Conservation (phyloP, 202 grass and related monocot genomes). For the Tripidium arundinaceum region DNA sequence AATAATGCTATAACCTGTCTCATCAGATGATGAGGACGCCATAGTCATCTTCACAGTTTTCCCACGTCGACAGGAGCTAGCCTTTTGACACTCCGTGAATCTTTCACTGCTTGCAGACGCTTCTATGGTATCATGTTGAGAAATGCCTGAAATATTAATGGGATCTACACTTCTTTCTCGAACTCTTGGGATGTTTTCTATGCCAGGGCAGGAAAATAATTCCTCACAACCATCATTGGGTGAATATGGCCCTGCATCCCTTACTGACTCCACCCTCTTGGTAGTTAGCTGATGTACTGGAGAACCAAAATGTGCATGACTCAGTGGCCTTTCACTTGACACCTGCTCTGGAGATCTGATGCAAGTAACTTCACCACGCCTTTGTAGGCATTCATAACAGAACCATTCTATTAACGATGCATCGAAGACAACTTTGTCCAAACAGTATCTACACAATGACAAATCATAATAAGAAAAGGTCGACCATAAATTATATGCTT, state of each 20-base stretch:
- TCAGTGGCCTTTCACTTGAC: neutral
- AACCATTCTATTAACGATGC: conserved; percentile 26
- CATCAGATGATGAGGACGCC: neutral
- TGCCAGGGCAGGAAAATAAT: neutral
- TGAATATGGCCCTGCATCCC: neutral
- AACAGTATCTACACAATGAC: conserved; percentile 41
- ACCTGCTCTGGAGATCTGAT: conserved; percentile 16
- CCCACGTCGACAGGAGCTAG: neutral
- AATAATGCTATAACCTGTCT: conserved; percentile 16
- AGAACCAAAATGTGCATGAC: neutral
- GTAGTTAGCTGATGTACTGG: conserved; percentile 21
- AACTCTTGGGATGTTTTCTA: neutral
- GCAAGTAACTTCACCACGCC: neutral
- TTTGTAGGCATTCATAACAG: conserved; percentile 35
- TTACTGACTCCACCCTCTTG: conserved; percentile 5
- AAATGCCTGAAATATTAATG: neutral
- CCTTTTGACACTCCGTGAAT: neutral
- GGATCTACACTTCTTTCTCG: neutral
- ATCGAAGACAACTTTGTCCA: conserved; percentile 35
- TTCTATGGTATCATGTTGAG: neutral
- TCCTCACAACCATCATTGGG: too few relatives aligned
- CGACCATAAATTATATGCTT: neutral
- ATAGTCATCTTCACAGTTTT: neutral
- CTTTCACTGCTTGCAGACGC: neutral
- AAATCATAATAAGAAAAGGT: conserved; percentile 7